phyloP scores from a whole-genome alignment of 2,329 filamentous ascomycete genomes.

The Zasmidium cellare region DNA sequence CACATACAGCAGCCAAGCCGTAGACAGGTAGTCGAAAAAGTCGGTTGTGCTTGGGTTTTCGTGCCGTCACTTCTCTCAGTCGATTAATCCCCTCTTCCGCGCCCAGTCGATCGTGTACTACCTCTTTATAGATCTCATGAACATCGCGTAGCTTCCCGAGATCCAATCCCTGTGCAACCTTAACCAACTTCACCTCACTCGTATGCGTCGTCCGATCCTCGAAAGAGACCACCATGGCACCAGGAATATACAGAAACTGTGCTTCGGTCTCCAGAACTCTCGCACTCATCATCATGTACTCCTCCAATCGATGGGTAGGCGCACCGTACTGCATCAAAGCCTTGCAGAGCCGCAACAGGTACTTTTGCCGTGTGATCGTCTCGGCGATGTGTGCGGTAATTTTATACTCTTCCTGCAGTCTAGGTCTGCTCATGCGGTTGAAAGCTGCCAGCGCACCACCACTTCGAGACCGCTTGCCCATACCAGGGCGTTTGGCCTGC shows the following conservation, averaged over 20 bases:
- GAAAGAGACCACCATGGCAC: slow-evolving; percentile 93
- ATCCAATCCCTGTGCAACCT: slow-evolving; percentile 68
- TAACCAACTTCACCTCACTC: slow-evolving; percentile 75
- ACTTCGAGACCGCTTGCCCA: slow-evolving; percentile 27
- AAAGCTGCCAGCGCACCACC: slow-evolving; percentile 39
- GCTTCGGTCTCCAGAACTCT: slow-evolving; percentile 86
- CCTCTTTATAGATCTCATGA: slow-evolving; percentile 77
- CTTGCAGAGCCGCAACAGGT: slow-evolving; percentile 79
- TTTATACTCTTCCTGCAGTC: slow-evolving; percentile 53
- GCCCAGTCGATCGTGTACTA: slow-evolving; percentile 72
- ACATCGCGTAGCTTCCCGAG: slow-evolving; percentile 72
- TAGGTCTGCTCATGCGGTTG: slow-evolving; percentile 34
- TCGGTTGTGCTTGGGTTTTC: slow-evolving; percentile 53
- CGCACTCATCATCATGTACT: slow-evolving; percentile 88
- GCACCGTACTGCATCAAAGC: slow-evolving; percentile 89
- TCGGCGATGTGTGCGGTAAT: slow-evolving; percentile 64
- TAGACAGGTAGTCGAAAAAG: slow-evolving; percentile 63
- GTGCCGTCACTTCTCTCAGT: slow-evolving; percentile 63
- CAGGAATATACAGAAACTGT: slow-evolving; percentile 86
- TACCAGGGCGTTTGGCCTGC: slow-evolving; percentile 36
- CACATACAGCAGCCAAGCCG: slow-evolving; percentile 71
- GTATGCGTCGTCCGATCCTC: slow-evolving; percentile 72
- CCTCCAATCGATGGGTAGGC: slow-evolving; percentile 85
- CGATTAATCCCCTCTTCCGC: slow-evolving; percentile 68
- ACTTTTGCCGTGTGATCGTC: slow-evolving; percentile 76